phyloP scores from a whole-genome alignment of 768 basidiomycete species.

The Auriscalpium microsporum region DNA sequence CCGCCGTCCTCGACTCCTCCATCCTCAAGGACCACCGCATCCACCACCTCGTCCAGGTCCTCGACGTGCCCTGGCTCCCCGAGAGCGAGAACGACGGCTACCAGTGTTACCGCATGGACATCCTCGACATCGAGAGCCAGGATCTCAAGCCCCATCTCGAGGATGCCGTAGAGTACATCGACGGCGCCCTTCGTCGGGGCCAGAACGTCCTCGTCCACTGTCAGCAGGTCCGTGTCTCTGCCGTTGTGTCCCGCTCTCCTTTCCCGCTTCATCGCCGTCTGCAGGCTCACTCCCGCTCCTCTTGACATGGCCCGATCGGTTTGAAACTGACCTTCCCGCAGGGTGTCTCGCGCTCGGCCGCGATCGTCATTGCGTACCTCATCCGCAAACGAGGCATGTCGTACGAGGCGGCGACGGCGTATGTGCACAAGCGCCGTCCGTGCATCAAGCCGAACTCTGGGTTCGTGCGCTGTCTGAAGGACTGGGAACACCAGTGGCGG shows the following conservation, averaged over 20 bases:
- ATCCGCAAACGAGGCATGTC: constrained; percentile 68
- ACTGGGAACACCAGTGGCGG: constrained; percentile 14
- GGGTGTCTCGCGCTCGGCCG: constrained; percentile 73
- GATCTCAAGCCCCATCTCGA: constrained; percentile 66
- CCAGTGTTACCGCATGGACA: constrained; percentile 56
- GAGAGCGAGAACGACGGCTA: constrained; percentile 23
- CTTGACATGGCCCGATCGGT: not conserved
- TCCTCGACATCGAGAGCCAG: constrained; percentile 50
- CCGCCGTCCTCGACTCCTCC: constrained; percentile 48
- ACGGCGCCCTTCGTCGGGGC: constrained; percentile 48
- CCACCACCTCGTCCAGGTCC: constrained; percentile 55
- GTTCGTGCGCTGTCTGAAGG: constrained; percentile 37
- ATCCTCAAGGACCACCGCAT: constrained; percentile 43
- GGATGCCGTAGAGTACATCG: constrained; percentile 58
- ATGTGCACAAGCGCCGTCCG: constrained; percentile 56
- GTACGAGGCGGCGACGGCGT: constrained; percentile 53
- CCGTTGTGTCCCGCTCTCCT: not conserved
- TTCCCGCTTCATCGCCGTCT: constrained; percentile 3
- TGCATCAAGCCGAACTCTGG: constrained; percentile 76
- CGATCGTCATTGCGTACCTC: constrained; percentile 76
- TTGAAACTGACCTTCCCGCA: constrained; percentile 19
- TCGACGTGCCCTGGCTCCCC: constrained; percentile 60
- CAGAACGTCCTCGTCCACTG: constrained; percentile 71
- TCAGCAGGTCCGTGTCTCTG: constrained; percentile 52
- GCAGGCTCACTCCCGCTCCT: constrained; percentile 1